Conservation (phyloP, 2,329 filamentous ascomycete genomes). For the Torrubiella hemipterigena region DNA sequence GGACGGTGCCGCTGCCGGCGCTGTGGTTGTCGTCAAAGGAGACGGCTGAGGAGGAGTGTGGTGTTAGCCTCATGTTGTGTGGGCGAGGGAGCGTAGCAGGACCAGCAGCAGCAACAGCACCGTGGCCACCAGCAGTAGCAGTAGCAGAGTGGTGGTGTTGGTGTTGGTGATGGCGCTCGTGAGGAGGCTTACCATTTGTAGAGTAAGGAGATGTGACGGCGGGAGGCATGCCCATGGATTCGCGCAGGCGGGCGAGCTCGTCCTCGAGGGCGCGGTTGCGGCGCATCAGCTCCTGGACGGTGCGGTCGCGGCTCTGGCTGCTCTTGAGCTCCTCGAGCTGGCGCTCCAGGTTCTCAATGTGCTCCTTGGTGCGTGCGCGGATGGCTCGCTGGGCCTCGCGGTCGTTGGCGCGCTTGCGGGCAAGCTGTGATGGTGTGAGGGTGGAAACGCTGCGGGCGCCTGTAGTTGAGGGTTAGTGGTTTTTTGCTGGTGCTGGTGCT, state of each 20-base stretch:
- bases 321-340: conserved; percentile 60
- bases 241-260: conserved; percentile 33
- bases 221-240: conserved; percentile 31
- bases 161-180: no score
- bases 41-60: conserved; percentile 15
- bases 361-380: conserved; percentile 72
- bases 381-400: conserved; percentile 83
- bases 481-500: neutral
- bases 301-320: conserved; percentile 33
- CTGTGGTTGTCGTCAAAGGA: conserved; percentile 30
- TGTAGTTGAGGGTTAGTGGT: conserved; percentile 12
- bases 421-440: conserved; percentile 77
- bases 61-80: conserved; percentile 1
- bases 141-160: no score
- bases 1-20: conserved; percentile 23
- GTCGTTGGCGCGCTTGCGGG: conserved; percentile 84
- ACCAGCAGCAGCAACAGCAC: conserved; percentile 18
- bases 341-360: conserved; percentile 67
- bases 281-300: conserved; percentile 37
- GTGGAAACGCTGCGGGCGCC: conserved; percentile 71
- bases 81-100: neutral
- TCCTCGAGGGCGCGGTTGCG: conserved; percentile 42
- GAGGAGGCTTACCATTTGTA: no score
- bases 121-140: no score
- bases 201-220: conserved; percentile 27